A percentile compares a stretch with the other conserved stretches of the same genome.
Evolutionary conservation across 169 alveolate species (phyloP).

Genomic region (Neospora caninum): DNA sequence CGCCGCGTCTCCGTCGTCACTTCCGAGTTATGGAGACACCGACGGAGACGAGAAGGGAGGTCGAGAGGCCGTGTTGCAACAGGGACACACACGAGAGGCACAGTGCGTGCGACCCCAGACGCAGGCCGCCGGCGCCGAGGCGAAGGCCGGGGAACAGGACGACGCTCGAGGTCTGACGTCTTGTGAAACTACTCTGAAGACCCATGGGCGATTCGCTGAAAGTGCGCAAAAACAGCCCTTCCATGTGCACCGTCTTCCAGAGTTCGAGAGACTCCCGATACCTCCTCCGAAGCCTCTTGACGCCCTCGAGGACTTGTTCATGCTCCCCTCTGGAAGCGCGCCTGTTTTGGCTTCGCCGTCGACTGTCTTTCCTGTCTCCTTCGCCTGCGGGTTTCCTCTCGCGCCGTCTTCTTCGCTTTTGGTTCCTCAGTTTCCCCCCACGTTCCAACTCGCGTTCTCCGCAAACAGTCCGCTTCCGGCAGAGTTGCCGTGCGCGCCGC

Average conservation of each 20-base stretch:
- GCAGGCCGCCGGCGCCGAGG: too few species aligned
- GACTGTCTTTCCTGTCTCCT: conserved; percentile 8
- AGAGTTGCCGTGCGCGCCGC: neutral
- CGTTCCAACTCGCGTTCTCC: neutral
- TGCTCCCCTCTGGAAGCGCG: conserved; percentile 31
- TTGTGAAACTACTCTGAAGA: too few species aligned
- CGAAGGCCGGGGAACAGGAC: too few species aligned
- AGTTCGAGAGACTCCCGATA: neutral
- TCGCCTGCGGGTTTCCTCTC: conserved; percentile 49
- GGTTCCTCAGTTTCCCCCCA: neutral
- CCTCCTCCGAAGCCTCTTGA: conserved; percentile 12
- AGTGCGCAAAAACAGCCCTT: neutral
- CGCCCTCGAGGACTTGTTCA: conserved; percentile 35
- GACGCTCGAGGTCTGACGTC: too few species aligned
- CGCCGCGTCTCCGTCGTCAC: too few species aligned
- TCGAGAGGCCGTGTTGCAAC: too few species aligned
- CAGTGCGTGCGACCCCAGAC: too few species aligned
- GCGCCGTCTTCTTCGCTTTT: conserved; percentile 27
- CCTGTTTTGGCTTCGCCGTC: conserved; percentile 34
- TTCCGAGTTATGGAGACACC: too few species aligned
- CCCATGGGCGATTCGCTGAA: neutral
- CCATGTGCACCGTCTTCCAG: neutral
- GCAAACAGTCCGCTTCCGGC: neutral
- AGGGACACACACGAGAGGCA: too few species aligned
- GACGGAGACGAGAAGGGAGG: too few species aligned